Conservation (phyloP, 306 rosid species). For the Malus sylvestris region DNA sequence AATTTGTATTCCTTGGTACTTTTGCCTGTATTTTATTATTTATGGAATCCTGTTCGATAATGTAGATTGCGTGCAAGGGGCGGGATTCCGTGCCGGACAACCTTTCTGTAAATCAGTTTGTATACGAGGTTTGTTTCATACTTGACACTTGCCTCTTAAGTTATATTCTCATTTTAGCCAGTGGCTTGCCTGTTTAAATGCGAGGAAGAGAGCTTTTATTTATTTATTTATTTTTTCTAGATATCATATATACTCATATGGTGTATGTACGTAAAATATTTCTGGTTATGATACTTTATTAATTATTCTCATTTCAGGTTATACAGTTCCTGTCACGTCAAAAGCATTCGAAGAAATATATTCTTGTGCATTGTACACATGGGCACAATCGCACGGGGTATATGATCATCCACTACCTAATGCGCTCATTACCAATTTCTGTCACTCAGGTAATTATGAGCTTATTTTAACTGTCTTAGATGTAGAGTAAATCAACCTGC, state of each 20-base stretch:
- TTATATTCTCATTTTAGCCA: not conserved
- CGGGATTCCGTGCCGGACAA: conserved; percentile 93
- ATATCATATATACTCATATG: not conserved
- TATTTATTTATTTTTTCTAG: not conserved
- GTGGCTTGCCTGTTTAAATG: not conserved
- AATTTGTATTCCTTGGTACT: conserved; percentile 9
- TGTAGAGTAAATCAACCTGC: not conserved
- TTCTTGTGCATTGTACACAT: conserved; percentile 98
- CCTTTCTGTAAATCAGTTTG: conserved; percentile 76
- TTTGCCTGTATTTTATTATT: conserved; percentile 10
- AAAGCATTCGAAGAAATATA: conserved; percentile 76
- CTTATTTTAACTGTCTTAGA: conserved; percentile 1
- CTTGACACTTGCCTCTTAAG: conserved; percentile 1
- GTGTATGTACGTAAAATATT: not conserved
- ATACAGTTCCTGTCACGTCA: conserved; percentile 74
- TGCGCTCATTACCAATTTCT: conserved; percentile 70
- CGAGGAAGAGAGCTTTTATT: not conserved
- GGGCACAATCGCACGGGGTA: conserved; percentile 99
- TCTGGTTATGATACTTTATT: not conserved
- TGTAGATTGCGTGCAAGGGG: conserved; percentile 91
- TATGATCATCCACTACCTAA: conserved; percentile 85
- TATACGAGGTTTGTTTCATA: conserved; percentile 74
- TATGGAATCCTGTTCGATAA: conserved; percentile 24
- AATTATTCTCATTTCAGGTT: conserved; percentile 50
- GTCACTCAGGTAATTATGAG: conserved; percentile 69